Conservation (phyloP, 2,329 filamentous ascomycete species). For the Nemania sp. region DNA sequence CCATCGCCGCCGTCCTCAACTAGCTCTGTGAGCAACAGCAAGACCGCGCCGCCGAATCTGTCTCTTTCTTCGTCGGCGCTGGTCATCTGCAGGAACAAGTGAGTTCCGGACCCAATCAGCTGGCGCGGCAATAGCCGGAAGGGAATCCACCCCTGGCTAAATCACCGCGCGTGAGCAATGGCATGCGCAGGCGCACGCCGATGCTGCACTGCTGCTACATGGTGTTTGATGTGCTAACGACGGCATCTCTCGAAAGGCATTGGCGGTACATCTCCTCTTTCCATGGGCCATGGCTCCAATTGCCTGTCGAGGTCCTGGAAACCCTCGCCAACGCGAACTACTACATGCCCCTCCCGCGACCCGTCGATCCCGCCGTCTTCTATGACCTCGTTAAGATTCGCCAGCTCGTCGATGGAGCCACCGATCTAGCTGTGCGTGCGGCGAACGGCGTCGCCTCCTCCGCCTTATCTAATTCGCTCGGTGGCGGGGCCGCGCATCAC, state of each 20-base stretch:
- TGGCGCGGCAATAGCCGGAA: too few relatives aligned
- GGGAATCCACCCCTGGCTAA: too few relatives aligned
- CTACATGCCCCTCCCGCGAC: conserved; percentile 72
- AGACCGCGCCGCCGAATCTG: conserved; percentile 18
- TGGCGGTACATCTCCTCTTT: conserved; percentile 86
- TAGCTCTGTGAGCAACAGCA: conserved; percentile 22
- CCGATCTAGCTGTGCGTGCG: conserved; percentile 75
- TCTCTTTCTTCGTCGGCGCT: conserved; percentile 52
- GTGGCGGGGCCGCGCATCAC: conserved; percentile 48
- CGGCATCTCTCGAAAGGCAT: conserved; percentile 57
- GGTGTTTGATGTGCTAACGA: conserved; percentile 4
- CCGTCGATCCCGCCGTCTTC: conserved; percentile 78
- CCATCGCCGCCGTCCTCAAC: conserved; percentile 26
- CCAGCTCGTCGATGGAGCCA: conserved; percentile 77
- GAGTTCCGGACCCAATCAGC: conserved; percentile 41
- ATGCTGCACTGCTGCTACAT: not conserved
- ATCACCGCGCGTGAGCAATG: not conserved
- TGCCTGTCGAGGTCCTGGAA: conserved; percentile 78
- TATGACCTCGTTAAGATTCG: conserved; percentile 85
- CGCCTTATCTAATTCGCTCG: conserved; percentile 56
- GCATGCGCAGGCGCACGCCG: not conserved
- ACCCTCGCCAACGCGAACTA: conserved; percentile 79
- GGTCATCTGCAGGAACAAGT: conserved; percentile 71
- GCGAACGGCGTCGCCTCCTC: conserved; percentile 72
- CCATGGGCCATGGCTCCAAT: conserved; percentile 80